Evolutionary conservation across 208 protist genomes (phyloP), one percentile per base, ranked within the genome.

Genomic region (Blechomonas ayalai): DNA sequence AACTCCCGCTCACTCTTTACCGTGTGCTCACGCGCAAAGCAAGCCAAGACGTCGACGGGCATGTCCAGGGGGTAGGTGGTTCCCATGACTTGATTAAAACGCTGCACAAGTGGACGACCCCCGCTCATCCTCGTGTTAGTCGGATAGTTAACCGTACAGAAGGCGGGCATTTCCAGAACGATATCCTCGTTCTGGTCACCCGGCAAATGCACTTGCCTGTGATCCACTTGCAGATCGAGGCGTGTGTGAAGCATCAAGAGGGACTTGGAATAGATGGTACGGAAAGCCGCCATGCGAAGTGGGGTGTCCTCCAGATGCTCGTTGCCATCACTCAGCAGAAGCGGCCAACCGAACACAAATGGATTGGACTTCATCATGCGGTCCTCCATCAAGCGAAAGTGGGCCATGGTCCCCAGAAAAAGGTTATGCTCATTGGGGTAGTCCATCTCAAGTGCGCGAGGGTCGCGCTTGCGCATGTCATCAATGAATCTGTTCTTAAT

Each of bases 281-380:
- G 78, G 54, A 95, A 96, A 16, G 82, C 84, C 0, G 75, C 65
- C 71, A 81, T 85, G 35, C 73, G 72, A 23, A 92, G 63, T 20
- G 73, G 70, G 0, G 80, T 87, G 35, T 85, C 83, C 33, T 92
- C 67, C 31, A 91, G 58, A 48, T 85, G 57, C 37, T 81, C 59
- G 57, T 96, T 96, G 12, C 82, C 82, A 38, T 92, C 81, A 41
- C 85, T 90, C 41, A 94, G 58, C 32, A 96, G 42, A 18, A 95
- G 45, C 7, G 91, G 91, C 82, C 86, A 95, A 7, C 82, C 84
- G 69, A 95, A 96, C 13, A 96, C 66, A 61, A 94, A 96, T 0
- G 91, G 68, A 50, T 95, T 96, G 15, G 57, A 72, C 58, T 92
- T 92, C 77, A 95, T 87, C 43, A 92, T 56, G 4, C 53, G 51